Evolutionary conservation across 2,329 filamentous ascomycete genomes (phyloP).

Genomic region (Neospermospora avenae): DNA sequence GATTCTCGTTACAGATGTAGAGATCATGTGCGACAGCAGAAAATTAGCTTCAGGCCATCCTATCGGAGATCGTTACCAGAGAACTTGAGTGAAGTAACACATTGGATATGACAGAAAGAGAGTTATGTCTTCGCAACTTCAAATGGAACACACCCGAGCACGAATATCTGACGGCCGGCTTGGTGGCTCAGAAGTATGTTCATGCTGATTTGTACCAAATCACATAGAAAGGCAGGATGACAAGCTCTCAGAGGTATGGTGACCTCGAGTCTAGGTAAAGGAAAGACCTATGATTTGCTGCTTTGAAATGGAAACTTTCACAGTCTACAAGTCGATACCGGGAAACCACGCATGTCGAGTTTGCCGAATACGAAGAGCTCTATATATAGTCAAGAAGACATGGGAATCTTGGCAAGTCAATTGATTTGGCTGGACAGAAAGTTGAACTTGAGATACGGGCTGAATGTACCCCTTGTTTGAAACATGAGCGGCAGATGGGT

Average conservation of each 20-base stretch:
- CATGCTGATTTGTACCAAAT: not conserved
- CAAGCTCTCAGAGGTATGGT: no score
- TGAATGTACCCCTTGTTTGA: slow-evolving; percentile 8
- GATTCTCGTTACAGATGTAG: not conserved
- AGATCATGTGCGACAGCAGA: slow-evolving; percentile 9
- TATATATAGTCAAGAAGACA: not conserved
- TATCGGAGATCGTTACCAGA: not conserved
- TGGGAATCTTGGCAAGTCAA: not conserved
- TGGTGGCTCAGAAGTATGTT: not conserved
- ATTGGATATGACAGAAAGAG: slow-evolving; percentile 1
- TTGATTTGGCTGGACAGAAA: not conserved
- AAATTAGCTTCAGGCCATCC: not conserved
- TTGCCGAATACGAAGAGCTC: no score
- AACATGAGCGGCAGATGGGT: slow-evolving; percentile 19
- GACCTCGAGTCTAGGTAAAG: no score
- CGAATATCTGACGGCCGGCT: not conserved
- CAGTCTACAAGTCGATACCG: no score
- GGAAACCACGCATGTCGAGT: no score
- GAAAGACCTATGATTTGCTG: no score
- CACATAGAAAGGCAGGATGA: not conserved
- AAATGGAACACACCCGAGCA: not conserved
- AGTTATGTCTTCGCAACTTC: not conserved
- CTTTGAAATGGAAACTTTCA: no score
- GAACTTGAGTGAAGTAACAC: not conserved
- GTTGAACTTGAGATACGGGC: not conserved